A percentile compares a stretch with the other conserved stretches of the same genome.
phyloP scores from a whole-genome alignment of 768 basidiomycete species.

The Tylopilus vinaceipallidus region DNA sequence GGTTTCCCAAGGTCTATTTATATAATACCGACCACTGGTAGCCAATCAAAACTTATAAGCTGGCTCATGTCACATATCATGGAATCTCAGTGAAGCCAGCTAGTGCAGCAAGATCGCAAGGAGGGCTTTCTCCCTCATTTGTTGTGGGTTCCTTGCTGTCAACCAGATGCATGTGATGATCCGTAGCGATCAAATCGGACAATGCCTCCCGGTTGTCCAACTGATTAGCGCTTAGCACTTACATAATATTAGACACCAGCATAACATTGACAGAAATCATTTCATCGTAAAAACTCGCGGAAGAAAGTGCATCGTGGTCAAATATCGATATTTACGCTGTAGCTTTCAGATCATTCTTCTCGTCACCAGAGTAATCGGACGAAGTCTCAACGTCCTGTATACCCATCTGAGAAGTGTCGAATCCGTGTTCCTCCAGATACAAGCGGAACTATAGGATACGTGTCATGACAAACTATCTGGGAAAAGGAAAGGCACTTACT shows the following conservation, averaged over 20 bases:
- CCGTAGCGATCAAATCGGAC: too few relatives aligned
- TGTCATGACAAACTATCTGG: conserved; percentile 1
- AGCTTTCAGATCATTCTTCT: conserved; percentile 16
- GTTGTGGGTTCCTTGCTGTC: neutral
- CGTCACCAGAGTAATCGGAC: conserved; percentile 15
- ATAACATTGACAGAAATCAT: neutral
- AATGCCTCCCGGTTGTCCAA: too few relatives aligned
- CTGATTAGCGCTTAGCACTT: too few relatives aligned
- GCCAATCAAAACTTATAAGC: too few relatives aligned
- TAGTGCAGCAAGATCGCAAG: too few relatives aligned
- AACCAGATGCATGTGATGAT: neutral
- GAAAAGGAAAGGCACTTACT: conserved; percentile 37
- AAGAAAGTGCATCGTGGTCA: conserved; percentile 2
- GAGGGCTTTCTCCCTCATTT: too few relatives aligned
- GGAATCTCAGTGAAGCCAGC: too few relatives aligned
- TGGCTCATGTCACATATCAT: too few relatives aligned
- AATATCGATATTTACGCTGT: conserved; percentile 9
- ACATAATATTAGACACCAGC: too few relatives aligned
- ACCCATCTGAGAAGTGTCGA: conserved; percentile 76
- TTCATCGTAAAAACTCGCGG: too few relatives aligned
- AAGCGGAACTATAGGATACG: conserved; percentile 61
- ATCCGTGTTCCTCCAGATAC: conserved; percentile 78
- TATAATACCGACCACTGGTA: too few relatives aligned
- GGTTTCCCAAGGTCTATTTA: too few relatives aligned
- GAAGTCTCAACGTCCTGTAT: conserved; percentile 31